Evolutionary conservation across 129 eudicot species (phyloP).

Genomic region (Lactuca sativa): DNA sequence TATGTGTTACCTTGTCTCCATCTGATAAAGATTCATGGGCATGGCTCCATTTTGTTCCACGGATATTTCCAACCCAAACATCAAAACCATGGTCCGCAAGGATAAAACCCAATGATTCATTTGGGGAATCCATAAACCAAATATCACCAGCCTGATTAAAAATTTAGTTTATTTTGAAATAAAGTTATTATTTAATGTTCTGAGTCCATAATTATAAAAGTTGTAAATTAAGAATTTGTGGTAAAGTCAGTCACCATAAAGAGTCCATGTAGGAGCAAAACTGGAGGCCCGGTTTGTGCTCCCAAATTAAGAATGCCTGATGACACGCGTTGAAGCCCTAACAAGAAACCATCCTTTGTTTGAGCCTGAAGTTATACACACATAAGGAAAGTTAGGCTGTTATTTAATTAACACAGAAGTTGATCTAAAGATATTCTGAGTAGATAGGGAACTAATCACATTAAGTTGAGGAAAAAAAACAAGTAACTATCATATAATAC

Average conservation of each 20-base stretch:
- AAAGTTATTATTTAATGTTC: slow-evolving; percentile 1
- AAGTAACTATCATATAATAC: too few species aligned
- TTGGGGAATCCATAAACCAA: slow-evolving; percentile 83
- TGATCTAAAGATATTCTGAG: background rate
- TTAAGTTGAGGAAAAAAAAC: too few species aligned
- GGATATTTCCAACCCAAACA: slow-evolving; percentile 94
- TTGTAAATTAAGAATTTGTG: background rate
- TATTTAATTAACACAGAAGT: background rate
- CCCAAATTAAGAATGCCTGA: slow-evolving; percentile 36
- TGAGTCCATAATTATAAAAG: background rate
- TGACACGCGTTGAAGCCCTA: slow-evolving; percentile 90
- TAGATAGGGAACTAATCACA: too few species aligned
- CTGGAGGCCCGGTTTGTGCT: slow-evolving; percentile 53
- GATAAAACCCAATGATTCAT: slow-evolving; percentile 82
- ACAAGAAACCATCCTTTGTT: slow-evolving; percentile 80
- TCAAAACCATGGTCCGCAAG: slow-evolving; percentile 90
- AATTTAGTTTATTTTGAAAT: background rate
- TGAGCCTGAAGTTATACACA: slow-evolving; percentile 46
- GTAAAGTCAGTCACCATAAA: slow-evolving; percentile 61
- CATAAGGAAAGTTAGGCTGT: background rate
- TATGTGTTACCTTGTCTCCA: slow-evolving; percentile 58
- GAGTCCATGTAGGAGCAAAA: slow-evolving; percentile 88
- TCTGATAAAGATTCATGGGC: slow-evolving; percentile 82
- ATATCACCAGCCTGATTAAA: slow-evolving; percentile 90
- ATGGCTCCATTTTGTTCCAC: slow-evolving; percentile 96